Evolutionary conservation across 2,329 filamentous ascomycete genomes (phyloP).

Genomic region (Myriosclerotinia scirpicola): DNA sequence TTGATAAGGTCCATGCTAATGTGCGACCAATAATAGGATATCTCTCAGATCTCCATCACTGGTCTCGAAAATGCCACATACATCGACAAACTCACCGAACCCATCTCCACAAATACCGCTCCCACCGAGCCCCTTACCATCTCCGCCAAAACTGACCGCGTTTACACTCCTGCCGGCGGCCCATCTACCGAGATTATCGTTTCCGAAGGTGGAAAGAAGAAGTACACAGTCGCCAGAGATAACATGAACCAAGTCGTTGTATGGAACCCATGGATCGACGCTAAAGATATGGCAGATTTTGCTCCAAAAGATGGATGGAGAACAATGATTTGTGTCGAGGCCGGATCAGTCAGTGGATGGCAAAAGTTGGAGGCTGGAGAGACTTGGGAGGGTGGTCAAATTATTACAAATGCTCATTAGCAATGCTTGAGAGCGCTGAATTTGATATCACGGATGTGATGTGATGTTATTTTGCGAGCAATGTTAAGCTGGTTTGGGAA

Average conservation of each 20-base stretch:
- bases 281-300: constrained; percentile 83
- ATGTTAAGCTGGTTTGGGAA: not conserved
- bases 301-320: constrained; percentile 85
- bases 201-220: constrained; percentile 59
- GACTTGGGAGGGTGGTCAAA: constrained; percentile 57
- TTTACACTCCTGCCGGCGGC: constrained; percentile 72
- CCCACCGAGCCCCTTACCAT: constrained; percentile 62
- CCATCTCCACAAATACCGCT: constrained; percentile 60
- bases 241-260: constrained; percentile 86
- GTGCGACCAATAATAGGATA: constrained; percentile 59
- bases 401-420: constrained; percentile 24
- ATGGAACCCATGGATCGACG: constrained; percentile 95
- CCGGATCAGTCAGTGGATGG: constrained; percentile 80
- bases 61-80: constrained; percentile 78
- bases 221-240: constrained; percentile 76
- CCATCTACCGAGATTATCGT: constrained; percentile 61
- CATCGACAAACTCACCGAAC: constrained; percentile 74
- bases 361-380: constrained; percentile 80
- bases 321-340: constrained; percentile 93
- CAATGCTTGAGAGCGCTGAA: not conserved
- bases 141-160: constrained; percentile 78
- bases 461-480: not conserved
- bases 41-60: constrained; percentile 67
- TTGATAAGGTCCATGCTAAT: constrained; percentile 23
- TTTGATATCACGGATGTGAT: constrained; percentile 16